phyloP scores from a whole-genome alignment of 371 early-diverging fungal genomes.

The Mucor lusitanicus region DNA sequence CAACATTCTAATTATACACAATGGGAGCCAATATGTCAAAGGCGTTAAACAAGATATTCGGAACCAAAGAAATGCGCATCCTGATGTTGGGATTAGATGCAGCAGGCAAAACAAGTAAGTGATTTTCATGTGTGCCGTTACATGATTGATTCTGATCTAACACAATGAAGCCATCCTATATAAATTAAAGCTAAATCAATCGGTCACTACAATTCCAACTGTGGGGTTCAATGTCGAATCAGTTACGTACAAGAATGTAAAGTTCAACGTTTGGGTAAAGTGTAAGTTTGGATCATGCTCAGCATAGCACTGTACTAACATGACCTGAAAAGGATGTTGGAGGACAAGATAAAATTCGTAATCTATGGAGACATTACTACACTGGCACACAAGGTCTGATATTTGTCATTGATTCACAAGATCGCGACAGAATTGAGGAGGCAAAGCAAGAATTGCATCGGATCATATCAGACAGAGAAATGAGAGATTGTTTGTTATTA shows the following conservation, averaged over 20 bases:
- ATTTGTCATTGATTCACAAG: conserved; percentile 88
- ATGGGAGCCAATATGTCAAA: conserved; percentile 66
- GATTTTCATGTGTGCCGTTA: not conserved
- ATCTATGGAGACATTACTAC: conserved; percentile 89
- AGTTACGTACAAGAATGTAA: conserved; percentile 88
- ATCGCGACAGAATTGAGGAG: conserved; percentile 82
- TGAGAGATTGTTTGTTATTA: conserved; percentile 78
- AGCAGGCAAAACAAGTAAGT: conserved; percentile 91
- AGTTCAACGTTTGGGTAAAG: conserved; percentile 81
- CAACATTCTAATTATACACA: conserved; percentile 2
- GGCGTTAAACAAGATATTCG: conserved; percentile 66
- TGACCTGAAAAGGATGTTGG: conserved; percentile 73
- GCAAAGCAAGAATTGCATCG: conserved; percentile 82
- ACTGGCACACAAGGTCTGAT: conserved; percentile 87
- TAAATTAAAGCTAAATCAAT: conserved; percentile 85
- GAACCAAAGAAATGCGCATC: conserved; percentile 87
- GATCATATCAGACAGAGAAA: conserved; percentile 81
- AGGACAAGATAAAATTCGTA: conserved; percentile 90
- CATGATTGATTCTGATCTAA: not conserved
- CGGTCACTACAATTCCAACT: conserved; percentile 88
- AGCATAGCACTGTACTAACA: not conserved
- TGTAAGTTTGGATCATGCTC: not conserved
- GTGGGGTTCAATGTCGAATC: conserved; percentile 90
- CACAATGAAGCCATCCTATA: conserved; percentile 75
- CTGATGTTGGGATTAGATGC: conserved; percentile 93